These are phyloP conservation scores for Nakazawaea wyomingensis DNA, from an alignment of 805 yeast genomes.

Conservation along the genomic window DNA sequence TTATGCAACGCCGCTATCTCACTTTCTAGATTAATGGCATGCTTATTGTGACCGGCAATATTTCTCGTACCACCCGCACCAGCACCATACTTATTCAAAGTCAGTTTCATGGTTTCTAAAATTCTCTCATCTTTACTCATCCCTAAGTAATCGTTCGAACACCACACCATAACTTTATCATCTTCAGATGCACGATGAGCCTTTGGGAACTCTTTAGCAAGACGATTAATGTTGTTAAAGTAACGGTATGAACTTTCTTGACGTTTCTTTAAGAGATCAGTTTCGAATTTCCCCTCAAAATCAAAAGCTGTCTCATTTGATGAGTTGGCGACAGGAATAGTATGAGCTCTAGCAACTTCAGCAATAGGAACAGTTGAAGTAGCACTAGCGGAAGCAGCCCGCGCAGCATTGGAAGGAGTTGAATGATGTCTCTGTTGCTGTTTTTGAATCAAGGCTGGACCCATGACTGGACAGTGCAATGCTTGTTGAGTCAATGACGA, in stretches of 20 bases:
- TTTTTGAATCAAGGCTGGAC: conserved; percentile 57
- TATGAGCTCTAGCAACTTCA: conserved; percentile 10
- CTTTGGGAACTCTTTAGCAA: conserved; percentile 88
- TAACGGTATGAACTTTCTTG: conserved; percentile 88
- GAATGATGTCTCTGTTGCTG: conserved; percentile 38
- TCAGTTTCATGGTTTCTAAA: conserved; percentile 66
- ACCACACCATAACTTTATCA: conserved; percentile 97
- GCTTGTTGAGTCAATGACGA: conserved; percentile 53
- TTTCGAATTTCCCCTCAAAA: conserved; percentile 62
- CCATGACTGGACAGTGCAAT: conserved; percentile 84
- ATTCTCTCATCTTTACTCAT: conserved; percentile 83
- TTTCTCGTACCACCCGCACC: conserved; percentile 99
- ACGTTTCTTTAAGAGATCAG: conserved; percentile 70
- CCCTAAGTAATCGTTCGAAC: conserved; percentile 95
- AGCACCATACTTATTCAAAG: conserved; percentile 87
- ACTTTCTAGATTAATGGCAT: conserved; percentile 82
- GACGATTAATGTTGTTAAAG: conserved; percentile 94
- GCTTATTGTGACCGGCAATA: conserved; percentile 94
- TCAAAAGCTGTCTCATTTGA: conserved; percentile 53
- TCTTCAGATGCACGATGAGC: conserved; percentile 76
- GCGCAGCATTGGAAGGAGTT: conserved; percentile 26
- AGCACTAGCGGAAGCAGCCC: conserved; percentile 23
- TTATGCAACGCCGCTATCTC: conserved; percentile 87
- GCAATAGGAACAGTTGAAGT: conserved; percentile 10
- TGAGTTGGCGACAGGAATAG: conserved; percentile 20